Evolutionary conservation across 306 rosid genomes (phyloP), one percentile per base, ranked within the genome.

Genomic region (Trifolium fragiferum): DNA sequence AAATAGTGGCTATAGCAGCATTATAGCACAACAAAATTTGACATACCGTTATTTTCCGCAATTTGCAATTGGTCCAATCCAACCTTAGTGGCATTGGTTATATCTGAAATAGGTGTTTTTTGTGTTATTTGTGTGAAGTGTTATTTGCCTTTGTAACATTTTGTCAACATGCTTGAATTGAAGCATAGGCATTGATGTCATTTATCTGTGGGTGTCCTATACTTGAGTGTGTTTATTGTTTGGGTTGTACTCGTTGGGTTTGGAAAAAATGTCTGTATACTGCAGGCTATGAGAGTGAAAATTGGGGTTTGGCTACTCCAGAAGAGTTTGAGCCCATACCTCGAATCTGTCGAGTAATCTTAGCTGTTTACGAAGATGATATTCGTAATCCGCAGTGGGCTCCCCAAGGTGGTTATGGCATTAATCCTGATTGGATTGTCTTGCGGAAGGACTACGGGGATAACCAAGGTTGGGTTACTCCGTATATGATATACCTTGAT

Each of bases 321-420:
- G 91, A 89, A 80, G 97, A 93, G 72, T 94, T 94, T 60, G 97
- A 94, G 83, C 93, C 94, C 27, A 75, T 94, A n/a, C 96, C 97
- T 53, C 93, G 87, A 18, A 70, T 83, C 19, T 94, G 98, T 83
- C 90, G 95, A 70, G 69, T 83, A 63, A 91, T 94, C 49, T 86
- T 92, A 50, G 84, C 97, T 0, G 86, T 72, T 59, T 91, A 92
- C 14, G 98, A 94, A 80, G 90, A 87, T 14, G 93, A 94, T 84
- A 85, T 94, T 10, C 80, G 86, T 6, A 84, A 92, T 55, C 98
- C 96, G 0, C 84, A 86, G 72, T 90, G 93, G 93, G 96, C 93
- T 65, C 98, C 98, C 0, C 82, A 90, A 14, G 96, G 96, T 46
- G 98, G 98, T 68, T 94, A 91, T 70, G 90, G 93, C 30, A 82